Evolutionary conservation across 1,284 basidiomycete species (phyloP), one percentile per base, ranked within the genome.

Genomic region (Amylostereum areolatum): DNA sequence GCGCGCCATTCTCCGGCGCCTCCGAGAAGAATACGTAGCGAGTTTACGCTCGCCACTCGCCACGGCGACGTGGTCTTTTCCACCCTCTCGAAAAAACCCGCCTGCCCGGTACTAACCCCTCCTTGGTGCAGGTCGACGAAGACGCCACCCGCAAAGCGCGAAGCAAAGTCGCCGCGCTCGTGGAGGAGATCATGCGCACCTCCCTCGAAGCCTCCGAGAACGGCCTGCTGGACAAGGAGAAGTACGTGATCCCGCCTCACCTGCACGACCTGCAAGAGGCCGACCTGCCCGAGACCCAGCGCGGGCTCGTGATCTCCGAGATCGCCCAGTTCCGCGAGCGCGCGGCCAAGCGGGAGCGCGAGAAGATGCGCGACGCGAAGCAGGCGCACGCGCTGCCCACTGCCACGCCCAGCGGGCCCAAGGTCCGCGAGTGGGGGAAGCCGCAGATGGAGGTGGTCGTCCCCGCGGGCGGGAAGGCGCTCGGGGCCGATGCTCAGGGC

Each of bases 241-340:
- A 79, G 76, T 86, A 89, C 61, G 81, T 92, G 54, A 92, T 97
- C 32, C 94, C 95, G 8, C 91, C 92, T 5, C 95, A 97, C 69
- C 76, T 98, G 27, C 92, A 95, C 66, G 94, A 97, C 66, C 75
- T 98, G 33, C 89, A 95, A 62, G 92, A 95, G 70, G 90, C 92
- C 46, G 94, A 97, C 62, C 77, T 98, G 29, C 94, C 94, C n/a
- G 94, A 96, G 68, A 89, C 90, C 1, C 92, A 95, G 66, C 86
- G 94, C 25, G 92, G 89, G 2, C 85, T 91, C 31, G 94, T 98
- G 49, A 86, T 97, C 51, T 91, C 86, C 33, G 94, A 97, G 64
- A 98, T 98, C 53, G 92, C 93, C 1, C 86, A 93, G 59, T 97
- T 95, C 66, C 80, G 92, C 48, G 90, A 93, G 66, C 80, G 87